Percentiles rank a stretch among this genome's conserved stretches.
Conservation (phyloP, 164 flowering plant species). For the Annona cherimola region DNA sequence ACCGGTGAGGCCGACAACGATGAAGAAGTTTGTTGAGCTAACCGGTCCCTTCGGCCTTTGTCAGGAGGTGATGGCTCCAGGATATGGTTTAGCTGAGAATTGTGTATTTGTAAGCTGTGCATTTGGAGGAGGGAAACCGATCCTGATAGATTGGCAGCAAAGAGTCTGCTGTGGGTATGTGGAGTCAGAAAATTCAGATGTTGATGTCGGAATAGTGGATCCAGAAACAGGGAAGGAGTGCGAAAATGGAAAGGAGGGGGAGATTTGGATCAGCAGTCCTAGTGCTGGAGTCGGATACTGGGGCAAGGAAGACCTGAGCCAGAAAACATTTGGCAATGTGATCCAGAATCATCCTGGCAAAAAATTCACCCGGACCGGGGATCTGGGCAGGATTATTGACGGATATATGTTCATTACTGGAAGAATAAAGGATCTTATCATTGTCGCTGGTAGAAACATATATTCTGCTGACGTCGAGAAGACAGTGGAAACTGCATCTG, state of each 20-base stretch:
- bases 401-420: constrained; percentile 73
- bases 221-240: constrained; percentile 53
- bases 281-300: constrained; percentile 84
- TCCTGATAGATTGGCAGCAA: constrained; percentile 74
- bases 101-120: constrained; percentile 81
- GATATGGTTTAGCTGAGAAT: constrained; percentile 81
- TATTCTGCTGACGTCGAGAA: constrained; percentile 82
- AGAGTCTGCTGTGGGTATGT: constrained; percentile 75
- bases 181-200: constrained; percentile 36
- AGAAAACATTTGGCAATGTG: constrained; percentile 46
- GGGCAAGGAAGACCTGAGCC: constrained; percentile 60
- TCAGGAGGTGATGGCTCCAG: constrained; percentile 71
- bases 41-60: constrained; percentile 50
- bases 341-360: constrained; percentile 38
- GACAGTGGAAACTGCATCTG: constrained; percentile 69
- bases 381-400: constrained; percentile 59
- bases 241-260: constrained; percentile 71
- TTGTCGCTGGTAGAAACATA: constrained; percentile 72
- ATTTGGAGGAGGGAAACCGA: constrained; percentile 59
- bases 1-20: constrained; percentile 70
- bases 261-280: constrained; percentile 81
- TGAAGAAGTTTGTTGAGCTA: constrained; percentile 57
- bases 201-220: constrained; percentile 59
- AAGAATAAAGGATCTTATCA: constrained; percentile 77
- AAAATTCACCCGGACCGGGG: constrained; percentile 62